These are phyloP conservation scores for Microstegium vimineum DNA, from an alignment of 176 grass and related monocot genomes.

Conservation along the genomic window DNA sequence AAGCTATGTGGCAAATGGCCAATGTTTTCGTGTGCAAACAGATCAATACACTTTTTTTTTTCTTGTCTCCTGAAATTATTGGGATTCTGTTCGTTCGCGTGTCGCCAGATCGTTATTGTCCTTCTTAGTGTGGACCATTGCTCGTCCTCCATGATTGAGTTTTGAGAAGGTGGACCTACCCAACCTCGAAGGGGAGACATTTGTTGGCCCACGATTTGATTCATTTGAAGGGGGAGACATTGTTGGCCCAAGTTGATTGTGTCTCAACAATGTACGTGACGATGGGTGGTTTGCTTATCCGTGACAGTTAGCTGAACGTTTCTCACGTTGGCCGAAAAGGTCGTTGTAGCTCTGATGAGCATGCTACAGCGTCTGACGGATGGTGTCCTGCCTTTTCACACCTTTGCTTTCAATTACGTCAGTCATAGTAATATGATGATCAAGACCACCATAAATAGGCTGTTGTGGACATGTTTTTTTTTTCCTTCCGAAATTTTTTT, in stretches of 20 bases:
- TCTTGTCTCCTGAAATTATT: neutral
- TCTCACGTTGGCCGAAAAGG: neutral
- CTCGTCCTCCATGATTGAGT: neutral
- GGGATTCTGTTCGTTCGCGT: neutral
- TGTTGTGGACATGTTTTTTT: neutral
- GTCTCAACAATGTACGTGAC: no score
- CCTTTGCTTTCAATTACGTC: neutral
- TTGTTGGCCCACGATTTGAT: no score
- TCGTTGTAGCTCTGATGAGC: neutral
- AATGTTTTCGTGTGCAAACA: conserved; percentile 1
- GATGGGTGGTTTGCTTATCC: neutral
- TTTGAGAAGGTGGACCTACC: neutral
- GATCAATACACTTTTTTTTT: neutral
- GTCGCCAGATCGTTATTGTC: neutral
- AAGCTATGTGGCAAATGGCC: neutral
- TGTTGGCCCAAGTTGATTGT: neutral
- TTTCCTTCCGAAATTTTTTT: neutral
- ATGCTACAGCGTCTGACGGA: neutral
- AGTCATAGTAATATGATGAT: neutral
- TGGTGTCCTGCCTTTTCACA: neutral
- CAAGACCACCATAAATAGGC: neutral
- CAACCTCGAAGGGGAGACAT: no score
- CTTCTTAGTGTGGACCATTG: neutral
- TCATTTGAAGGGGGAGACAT: neutral
- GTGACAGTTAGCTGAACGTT: no score